Conservation (phyloP, 2,329 filamentous ascomycete species). For the Diaporthe citri region DNA sequence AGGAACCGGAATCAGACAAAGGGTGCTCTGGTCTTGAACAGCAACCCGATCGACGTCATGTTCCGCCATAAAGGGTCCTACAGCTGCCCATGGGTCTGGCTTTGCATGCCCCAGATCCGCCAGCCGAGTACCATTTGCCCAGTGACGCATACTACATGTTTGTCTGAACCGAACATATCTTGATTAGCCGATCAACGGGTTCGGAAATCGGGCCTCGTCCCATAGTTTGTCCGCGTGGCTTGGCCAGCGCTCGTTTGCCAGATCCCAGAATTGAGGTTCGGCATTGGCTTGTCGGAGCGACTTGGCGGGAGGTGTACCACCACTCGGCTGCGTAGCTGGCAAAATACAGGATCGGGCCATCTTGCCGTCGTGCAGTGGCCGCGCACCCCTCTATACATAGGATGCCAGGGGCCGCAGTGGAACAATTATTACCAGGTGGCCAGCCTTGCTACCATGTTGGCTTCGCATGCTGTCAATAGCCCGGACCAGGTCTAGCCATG, state of each 20-base stretch:
- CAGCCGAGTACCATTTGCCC: slow-evolving; percentile 1
- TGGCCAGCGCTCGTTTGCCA: slow-evolving; percentile 16
- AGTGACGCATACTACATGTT: background rate
- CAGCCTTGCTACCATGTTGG: slow-evolving; percentile 8
- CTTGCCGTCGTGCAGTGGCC: slow-evolving; percentile 23
- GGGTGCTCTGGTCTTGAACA: slow-evolving; percentile 9
- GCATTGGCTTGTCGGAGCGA: slow-evolving; percentile 15
- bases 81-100: slow-evolving; percentile 5
- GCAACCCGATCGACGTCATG: slow-evolving; percentile 11
- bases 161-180: background rate
- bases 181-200: slow-evolving; percentile 8
- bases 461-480: slow-evolving; percentile 2
- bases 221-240: slow-evolving; percentile 8
- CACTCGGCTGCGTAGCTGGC: slow-evolving; percentile 1
- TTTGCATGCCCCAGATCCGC: background rate
- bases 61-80: slow-evolving; percentile 17
- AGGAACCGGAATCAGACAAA: slow-evolving; percentile 21
- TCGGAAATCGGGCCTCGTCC: slow-evolving; percentile 19
- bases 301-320: background rate
- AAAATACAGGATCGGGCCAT: slow-evolving; percentile 31
- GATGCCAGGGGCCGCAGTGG: background rate
- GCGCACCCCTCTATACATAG: background rate
- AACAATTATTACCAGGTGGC: background rate
- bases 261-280: background rate
- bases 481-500: slow-evolving; percentile 3